Percentiles rank a stretch among this genome's conserved stretches.
Conservation (phyloP, 2,329 filamentous ascomycete genomes). For the Taxawa tesnikishii region DNA sequence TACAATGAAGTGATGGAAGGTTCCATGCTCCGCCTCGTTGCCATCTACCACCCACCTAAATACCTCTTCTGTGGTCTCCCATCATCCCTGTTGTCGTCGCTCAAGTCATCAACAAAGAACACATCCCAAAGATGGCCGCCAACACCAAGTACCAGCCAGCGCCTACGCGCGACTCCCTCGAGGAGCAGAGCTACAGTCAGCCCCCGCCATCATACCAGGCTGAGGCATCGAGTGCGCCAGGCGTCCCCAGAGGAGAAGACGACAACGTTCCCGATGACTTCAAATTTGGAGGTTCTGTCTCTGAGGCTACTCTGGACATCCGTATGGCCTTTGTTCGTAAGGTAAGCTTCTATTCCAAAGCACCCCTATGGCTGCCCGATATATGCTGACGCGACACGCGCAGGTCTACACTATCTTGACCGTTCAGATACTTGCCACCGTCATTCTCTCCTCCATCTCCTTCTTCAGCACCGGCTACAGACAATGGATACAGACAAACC, state of each 20-base stretch:
- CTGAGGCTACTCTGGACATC: constrained; percentile 89
- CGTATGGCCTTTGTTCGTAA: constrained; percentile 31
- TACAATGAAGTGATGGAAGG: too few species aligned
- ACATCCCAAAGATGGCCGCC: constrained; percentile 45
- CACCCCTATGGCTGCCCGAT: too few species aligned
- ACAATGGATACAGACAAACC: constrained; percentile 72
- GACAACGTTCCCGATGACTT: constrained; percentile 96
- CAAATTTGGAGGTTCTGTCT: constrained; percentile 92
- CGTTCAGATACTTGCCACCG: constrained; percentile 81
- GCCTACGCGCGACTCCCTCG: constrained; percentile 76
- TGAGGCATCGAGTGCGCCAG: constrained; percentile 43
- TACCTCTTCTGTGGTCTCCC: not conserved
- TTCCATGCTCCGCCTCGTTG: too few species aligned
- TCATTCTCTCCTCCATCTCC: constrained; percentile 65
- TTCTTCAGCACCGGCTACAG: constrained; percentile 77
- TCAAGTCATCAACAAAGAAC: constrained; percentile 3
- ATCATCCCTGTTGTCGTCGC: constrained; percentile 2
- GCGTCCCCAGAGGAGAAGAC: constrained; percentile 58
- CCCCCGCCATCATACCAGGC: constrained; percentile 74
- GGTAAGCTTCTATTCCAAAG: not conserved
- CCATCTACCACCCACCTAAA: too few species aligned
- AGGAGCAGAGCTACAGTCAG: constrained; percentile 56
- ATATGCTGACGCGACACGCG: constrained; percentile 14
- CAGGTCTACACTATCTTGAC: constrained; percentile 98
- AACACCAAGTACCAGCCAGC: constrained; percentile 74